A percentile compares a stretch with the other conserved stretches of the same genome.
Evolutionary conservation across 2,329 filamentous ascomycete species (phyloP).

Genomic region (Fusarium mexicanum): DNA sequence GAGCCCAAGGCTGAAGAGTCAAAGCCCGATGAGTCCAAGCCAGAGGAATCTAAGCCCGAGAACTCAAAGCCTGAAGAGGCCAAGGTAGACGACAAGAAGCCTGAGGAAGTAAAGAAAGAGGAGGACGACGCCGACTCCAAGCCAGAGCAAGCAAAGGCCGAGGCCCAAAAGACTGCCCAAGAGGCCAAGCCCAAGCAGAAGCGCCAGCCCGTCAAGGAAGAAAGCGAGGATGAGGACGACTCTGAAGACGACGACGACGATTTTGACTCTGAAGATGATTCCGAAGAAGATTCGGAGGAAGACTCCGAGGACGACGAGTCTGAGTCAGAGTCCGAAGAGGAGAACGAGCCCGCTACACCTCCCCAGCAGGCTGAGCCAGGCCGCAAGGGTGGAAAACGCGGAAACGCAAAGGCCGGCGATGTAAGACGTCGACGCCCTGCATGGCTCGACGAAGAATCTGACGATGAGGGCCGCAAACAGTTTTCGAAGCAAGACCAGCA

Average conservation of each 20-base stretch:
- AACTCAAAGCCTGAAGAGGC: slow-evolving; percentile 8
- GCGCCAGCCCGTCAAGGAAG: slow-evolving; percentile 18
- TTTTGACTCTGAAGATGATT: slow-evolving; percentile 32
- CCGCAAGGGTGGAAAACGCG: slow-evolving; percentile 6
- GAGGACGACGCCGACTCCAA: slow-evolving; percentile 2
- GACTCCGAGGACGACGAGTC: slow-evolving; percentile 35
- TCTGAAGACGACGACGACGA: slow-evolving; percentile 30
- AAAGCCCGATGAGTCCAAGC: neutral
- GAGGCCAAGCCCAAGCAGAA: slow-evolving; percentile 23
- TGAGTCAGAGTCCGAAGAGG: slow-evolving; percentile 38
- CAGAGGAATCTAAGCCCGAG: neutral
- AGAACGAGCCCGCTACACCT: slow-evolving; percentile 41
- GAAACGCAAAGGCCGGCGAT: slow-evolving; percentile 16
- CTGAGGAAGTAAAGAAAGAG: slow-evolving; percentile 18
- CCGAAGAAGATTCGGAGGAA: slow-evolving; percentile 25
- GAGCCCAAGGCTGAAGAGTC: neutral
- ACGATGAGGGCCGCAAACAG: slow-evolving; percentile 30
- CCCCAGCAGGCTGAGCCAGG: slow-evolving; percentile 26
- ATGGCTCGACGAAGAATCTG: slow-evolving; percentile 41
- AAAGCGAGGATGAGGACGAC: slow-evolving; percentile 28
- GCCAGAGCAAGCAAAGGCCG: slow-evolving; percentile 16
- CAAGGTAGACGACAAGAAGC: slow-evolving; percentile 16
- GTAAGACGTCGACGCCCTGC: slow-evolving; percentile 30
- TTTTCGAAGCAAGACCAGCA: slow-evolving; percentile 10
- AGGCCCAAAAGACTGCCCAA: slow-evolving; percentile 5